Evolutionary conservation across 1,284 basidiomycete species (phyloP).

Genomic region (Violaceomyces palustris): DNA sequence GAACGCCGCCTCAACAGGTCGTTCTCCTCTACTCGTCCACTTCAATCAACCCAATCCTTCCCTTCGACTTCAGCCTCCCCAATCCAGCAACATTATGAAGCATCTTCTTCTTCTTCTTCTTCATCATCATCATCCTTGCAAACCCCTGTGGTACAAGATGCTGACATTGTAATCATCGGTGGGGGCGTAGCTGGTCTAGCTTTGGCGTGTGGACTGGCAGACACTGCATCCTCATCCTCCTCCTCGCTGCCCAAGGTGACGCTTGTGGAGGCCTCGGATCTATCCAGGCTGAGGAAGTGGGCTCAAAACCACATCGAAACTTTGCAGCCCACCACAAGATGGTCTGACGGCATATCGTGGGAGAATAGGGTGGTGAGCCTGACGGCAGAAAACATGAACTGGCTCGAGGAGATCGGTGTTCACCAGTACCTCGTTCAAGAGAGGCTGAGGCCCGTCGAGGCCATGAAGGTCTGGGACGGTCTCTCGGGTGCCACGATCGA

Average conservation of each 20-base stretch:
- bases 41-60: too few relatives aligned
- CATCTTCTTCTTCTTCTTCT: too few relatives aligned
- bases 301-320: slow-evolving; percentile 1
- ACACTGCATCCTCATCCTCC: slow-evolving; percentile 6
- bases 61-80: too few relatives aligned
- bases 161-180: slow-evolving; percentile 47
- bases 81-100: too few relatives aligned
- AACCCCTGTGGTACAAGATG: too few relatives aligned
- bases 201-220: slow-evolving; percentile 30
- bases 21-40: too few relatives aligned
- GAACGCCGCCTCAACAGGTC: too few relatives aligned
- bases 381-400: slow-evolving; percentile 42
- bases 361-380: slow-evolving; percentile 50
- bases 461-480: slow-evolving; percentile 51
- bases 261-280: slow-evolving; percentile 40
- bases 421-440: slow-evolving; percentile 23
- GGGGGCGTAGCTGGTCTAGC: slow-evolving; percentile 49
- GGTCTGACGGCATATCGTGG: slow-evolving; percentile 33
- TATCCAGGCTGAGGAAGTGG: slow-evolving; percentile 30
- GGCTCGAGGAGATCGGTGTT: slow-evolving; percentile 45
- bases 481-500: slow-evolving; percentile 43
- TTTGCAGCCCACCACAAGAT: slow-evolving; percentile 5
- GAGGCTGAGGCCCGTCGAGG: slow-evolving; percentile 32
- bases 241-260: slow-evolving; percentile 13
- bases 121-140: too few relatives aligned